These are phyloP conservation scores for Corymbia calophylla DNA, from an alignment of 441 rosid species.

Conservation along the genomic window DNA sequence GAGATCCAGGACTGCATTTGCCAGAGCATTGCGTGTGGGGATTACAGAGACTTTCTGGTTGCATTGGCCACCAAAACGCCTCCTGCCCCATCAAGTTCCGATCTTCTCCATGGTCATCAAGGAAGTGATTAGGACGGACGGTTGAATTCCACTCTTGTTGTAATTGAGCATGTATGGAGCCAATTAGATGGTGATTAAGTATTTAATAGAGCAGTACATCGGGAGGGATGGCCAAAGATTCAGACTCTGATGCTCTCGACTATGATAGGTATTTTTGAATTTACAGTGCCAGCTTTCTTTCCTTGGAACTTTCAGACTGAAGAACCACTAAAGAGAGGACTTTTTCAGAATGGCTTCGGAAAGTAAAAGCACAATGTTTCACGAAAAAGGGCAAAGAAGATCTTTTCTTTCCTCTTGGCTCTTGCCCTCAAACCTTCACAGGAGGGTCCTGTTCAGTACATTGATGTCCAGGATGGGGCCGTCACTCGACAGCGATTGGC, in stretches of 20 bases:
- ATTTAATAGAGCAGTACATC: background rate
- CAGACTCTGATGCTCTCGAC: background rate
- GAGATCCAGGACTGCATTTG: constrained; percentile 37
- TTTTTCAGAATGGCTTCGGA: background rate
- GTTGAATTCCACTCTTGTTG: background rate
- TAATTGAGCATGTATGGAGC: background rate
- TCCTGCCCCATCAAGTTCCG: background rate
- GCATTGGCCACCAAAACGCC: constrained; percentile 26
- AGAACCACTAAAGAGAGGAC: background rate
- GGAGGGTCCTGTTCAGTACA: background rate
- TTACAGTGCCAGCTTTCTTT: background rate
- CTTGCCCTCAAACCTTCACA: background rate
- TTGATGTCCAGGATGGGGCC: background rate
- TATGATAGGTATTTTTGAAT: background rate
- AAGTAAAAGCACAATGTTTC: background rate
- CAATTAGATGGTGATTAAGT: background rate
- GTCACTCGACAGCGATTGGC: background rate
- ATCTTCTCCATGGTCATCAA: background rate
- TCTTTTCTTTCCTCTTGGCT: background rate
- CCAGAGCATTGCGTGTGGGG: constrained; percentile 28
- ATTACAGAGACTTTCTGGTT: constrained; percentile 46
- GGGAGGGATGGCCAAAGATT: background rate
- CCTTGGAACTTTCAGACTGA: background rate
- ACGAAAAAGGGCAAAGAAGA: background rate
- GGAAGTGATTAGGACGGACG: background rate